These are phyloP conservation scores for Circinella umbellata DNA, from an alignment of 371 early-diverging fungal genomes.

Conservation along the genomic window DNA sequence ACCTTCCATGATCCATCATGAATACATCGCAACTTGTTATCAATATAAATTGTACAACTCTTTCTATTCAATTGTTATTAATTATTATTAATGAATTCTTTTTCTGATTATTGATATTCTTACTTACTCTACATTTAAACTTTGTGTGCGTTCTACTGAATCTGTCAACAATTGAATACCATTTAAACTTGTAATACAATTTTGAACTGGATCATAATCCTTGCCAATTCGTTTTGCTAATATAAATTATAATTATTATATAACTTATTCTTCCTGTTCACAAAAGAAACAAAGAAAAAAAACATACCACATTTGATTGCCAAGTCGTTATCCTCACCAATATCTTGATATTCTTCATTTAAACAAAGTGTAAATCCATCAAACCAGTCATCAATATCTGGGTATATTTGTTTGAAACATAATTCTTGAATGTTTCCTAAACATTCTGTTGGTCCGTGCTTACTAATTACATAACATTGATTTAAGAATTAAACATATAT, in stretches of 20 bases:
- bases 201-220: conserved; percentile 19
- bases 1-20: conserved; percentile 55
- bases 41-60: conserved; percentile 55
- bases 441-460: conserved; percentile 54
- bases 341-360: conserved; percentile 23
- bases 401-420: conserved; percentile 47
- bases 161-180: conserved; percentile 21
- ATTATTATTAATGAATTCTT: no score
- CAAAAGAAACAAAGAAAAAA: not conserved
- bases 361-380: conserved; percentile 33
- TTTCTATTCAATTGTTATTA: conserved; percentile 27
- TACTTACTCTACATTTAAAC: conserved; percentile 39
- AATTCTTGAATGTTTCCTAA: conserved; percentile 56
- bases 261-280: no score
- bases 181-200: conserved; percentile 7
- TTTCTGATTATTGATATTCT: not conserved
- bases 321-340: conserved; percentile 23
- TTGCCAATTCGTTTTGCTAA: conserved; percentile 21
- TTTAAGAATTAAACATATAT: no score
- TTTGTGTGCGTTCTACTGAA: conserved; percentile 26
- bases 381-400: conserved; percentile 39
- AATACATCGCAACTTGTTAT: conserved; percentile 52
- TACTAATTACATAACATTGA: conserved; percentile 22
- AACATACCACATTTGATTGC: conserved; percentile 27
- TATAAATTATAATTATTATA: not conserved